Evolutionary conservation across 768 basidiomycete genomes (phyloP).

Genomic region (Baorangia bicolor): DNA sequence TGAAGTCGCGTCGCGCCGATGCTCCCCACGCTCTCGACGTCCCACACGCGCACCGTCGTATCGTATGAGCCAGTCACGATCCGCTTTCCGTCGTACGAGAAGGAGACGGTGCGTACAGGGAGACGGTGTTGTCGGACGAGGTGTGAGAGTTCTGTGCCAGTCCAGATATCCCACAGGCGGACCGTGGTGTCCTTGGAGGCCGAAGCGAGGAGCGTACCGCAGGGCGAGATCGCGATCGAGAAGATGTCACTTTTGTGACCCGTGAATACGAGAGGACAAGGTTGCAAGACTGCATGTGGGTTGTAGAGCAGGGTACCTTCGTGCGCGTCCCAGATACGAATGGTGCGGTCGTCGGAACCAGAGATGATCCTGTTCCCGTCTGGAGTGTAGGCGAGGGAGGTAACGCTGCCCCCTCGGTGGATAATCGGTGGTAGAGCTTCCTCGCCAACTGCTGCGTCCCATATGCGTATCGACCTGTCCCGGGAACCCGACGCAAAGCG

Average conservation of each 20-base stretch:
- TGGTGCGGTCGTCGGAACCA: slow-evolving; percentile 29
- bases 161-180: slow-evolving; percentile 28
- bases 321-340: slow-evolving; percentile 32
- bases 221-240: slow-evolving; percentile 32
- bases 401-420: slow-evolving; percentile 21
- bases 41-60: slow-evolving; percentile 32
- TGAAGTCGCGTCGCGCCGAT: slow-evolving; percentile 26
- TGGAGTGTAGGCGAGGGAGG: slow-evolving; percentile 28
- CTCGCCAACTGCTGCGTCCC: slow-evolving; percentile 26
- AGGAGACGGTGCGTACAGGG: slow-evolving; percentile 24
- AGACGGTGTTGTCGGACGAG: slow-evolving; percentile 31
- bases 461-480: slow-evolving; percentile 29
- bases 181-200: slow-evolving; percentile 33
- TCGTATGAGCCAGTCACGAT: slow-evolving; percentile 30
- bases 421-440: slow-evolving; percentile 14
- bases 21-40: slow-evolving; percentile 28
- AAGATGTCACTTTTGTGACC: slow-evolving; percentile 27
- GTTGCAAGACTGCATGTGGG: slow-evolving; percentile 1
- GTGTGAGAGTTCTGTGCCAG: slow-evolving; percentile 19
- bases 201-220: slow-evolving; percentile 29
- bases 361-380: slow-evolving; percentile 31
- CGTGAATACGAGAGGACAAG: slow-evolving; percentile 13
- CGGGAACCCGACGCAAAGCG: slow-evolving; percentile 33
- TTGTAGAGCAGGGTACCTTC: slow-evolving; percentile 16
- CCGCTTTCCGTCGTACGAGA: slow-evolving; percentile 28